Percentiles rank a stretch among this genome's conserved stretches.
Conservation (phyloP, 2,329 filamentous ascomycete species). For the Phaeosphaeriaceae sp. region DNA sequence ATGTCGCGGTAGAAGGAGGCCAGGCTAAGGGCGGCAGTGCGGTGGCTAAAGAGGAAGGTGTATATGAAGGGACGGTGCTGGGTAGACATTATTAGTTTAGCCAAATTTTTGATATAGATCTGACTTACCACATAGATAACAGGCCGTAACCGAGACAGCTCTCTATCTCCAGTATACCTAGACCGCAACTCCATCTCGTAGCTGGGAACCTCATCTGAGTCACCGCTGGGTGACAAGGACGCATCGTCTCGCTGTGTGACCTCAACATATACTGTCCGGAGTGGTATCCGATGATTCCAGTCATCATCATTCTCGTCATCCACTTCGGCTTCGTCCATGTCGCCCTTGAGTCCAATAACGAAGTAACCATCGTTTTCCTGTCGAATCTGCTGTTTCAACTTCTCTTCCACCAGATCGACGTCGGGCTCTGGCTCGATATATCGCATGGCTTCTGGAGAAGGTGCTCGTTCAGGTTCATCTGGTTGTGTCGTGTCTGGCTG, state of each 20-base stretch:
- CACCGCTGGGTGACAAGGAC: slow-evolving; percentile 14
- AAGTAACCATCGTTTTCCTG: slow-evolving; percentile 63
- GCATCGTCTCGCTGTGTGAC: slow-evolving; percentile 54
- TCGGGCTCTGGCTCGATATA: slow-evolving; percentile 49
- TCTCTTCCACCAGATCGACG: slow-evolving; percentile 62
- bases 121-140: slow-evolving; percentile 69
- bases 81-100: neutral
- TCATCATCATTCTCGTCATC: slow-evolving; percentile 49
- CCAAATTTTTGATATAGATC: neutral
- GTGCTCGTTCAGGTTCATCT: slow-evolving; percentile 10
- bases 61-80: slow-evolving; percentile 76
- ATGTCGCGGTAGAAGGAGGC: slow-evolving; percentile 57
- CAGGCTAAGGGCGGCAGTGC: slow-evolving; percentile 61
- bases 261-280: slow-evolving; percentile 73
- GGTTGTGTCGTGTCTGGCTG: slow-evolving; percentile 2
- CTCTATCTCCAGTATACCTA: slow-evolving; percentile 6
- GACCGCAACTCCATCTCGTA: slow-evolving; percentile 28
- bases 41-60: slow-evolving; percentile 72
- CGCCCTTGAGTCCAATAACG: slow-evolving; percentile 72
- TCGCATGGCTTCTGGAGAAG: slow-evolving; percentile 40
- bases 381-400: slow-evolving; percentile 61
- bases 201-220: slow-evolving; percentile 22
- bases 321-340: slow-evolving; percentile 63
- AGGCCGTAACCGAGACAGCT: slow-evolving; percentile 61
- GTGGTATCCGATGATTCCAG: slow-evolving; percentile 60